Evolutionary conservation across 139 green algal genomes (phyloP), one percentile per base, ranked within the genome.

Genomic region (Micractinium sp.): DNA sequence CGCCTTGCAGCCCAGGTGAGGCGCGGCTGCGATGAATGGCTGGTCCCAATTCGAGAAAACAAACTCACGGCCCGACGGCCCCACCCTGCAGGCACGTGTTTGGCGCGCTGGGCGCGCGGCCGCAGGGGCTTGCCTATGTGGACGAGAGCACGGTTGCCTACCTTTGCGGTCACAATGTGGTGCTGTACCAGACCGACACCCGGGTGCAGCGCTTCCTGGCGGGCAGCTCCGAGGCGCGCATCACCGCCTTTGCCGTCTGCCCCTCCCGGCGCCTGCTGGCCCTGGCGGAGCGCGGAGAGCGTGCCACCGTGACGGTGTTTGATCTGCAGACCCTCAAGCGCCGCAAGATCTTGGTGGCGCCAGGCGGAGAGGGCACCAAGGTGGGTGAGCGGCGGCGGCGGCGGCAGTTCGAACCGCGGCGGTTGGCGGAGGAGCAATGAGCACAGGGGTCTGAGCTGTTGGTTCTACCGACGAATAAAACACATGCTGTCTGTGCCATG

Each of bases 311-410:
- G 29, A 96, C 94, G 29, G 90, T 99, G 0, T 98, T 96, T 86
- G 97, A 99, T 89, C 90, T 98, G 89, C 92, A 96, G 67, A 98
- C 96, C 0, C 92, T 98, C 1, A 99, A 98, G 89, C 89, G 96
- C 4, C 90, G 96, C 12, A 99, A 99, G 88, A 92, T 97, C 66
- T 90, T 99, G 33, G 84, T 93, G 1, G 91, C 78, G 29, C 78
- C 94, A 23, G 85, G 92, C 1, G 95, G 97, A 22, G 92, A 93
- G 5, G 94, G 93, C 38, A 94, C 92, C 69, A 97, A 96, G 93
- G 96, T 97, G 60, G 47, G 47, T 56, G 47, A 56, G 47, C 47
- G 47, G 47, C 47, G 47, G 47, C 47, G 47, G 81, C 29, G 38
- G 77, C 77, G 38, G 77, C 67, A 66, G 56, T 60, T 18, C 80